phyloP scores from a whole-genome alignment of 306 rosid species.

The Nissolia schottii region DNA sequence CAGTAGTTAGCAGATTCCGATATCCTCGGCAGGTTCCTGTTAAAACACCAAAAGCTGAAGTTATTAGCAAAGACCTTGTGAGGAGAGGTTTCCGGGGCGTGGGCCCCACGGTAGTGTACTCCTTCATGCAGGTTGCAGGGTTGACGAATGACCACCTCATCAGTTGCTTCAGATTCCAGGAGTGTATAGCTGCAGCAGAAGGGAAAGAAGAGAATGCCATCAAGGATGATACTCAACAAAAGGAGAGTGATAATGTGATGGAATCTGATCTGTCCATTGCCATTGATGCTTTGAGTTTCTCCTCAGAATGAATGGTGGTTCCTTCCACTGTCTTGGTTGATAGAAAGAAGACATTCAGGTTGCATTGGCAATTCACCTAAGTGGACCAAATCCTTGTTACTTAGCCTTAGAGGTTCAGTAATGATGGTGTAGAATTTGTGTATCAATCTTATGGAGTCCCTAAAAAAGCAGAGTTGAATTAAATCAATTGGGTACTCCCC shows the following conservation, averaged over 20 bases:
- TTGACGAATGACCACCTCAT: constrained; percentile 75
- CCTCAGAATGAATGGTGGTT: constrained; percentile 51
- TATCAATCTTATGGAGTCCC: constrained; percentile 44
- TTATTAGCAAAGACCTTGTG: constrained; percentile 71
- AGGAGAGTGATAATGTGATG: constrained; percentile 35
- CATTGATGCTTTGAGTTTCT: constrained; percentile 53
- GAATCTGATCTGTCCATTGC: constrained; percentile 53
- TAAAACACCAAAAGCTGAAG: constrained; percentile 80
- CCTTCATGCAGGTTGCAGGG: constrained; percentile 79
- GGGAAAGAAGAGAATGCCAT: constrained; percentile 48
- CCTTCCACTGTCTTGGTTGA: constrained; percentile 3
- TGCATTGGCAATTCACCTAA: constrained; percentile 29
- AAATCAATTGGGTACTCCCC: constrained; percentile 38
- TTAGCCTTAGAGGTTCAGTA: constrained; percentile 30
- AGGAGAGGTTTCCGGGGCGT: constrained; percentile 74
- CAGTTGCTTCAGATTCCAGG: constrained; percentile 75
- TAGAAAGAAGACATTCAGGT: constrained; percentile 19
- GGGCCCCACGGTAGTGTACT: constrained; percentile 67
- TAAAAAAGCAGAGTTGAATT: constrained; percentile 30
- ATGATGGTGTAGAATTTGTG: constrained; percentile 44
- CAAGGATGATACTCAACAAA: constrained; percentile 32
- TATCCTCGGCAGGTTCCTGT: constrained; percentile 79
- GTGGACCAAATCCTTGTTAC: constrained; percentile 29
- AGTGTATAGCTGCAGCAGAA: constrained; percentile 54
- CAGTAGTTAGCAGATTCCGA: constrained; percentile 63